These are phyloP conservation scores for Ophiocordyceps camponoti-leonardi DNA, from an alignment of 2,329 filamentous ascomycete species.

Conservation along the genomic window DNA sequence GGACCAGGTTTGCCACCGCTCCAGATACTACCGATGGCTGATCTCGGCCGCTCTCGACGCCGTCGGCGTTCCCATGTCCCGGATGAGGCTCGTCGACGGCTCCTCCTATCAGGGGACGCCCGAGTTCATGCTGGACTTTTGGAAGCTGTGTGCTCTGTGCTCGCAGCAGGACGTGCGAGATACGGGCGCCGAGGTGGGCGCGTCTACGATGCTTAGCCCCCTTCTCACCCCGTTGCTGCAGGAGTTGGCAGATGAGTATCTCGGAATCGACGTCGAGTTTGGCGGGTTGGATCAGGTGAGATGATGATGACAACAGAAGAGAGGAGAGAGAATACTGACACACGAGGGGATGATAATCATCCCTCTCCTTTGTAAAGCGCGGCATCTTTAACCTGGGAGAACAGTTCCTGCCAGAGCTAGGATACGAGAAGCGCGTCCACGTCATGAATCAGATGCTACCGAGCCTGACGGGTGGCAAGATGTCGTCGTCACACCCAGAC, in stretches of 20 bases:
- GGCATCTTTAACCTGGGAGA: slow-evolving; percentile 1
- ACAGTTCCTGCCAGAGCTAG: slow-evolving; percentile 1
- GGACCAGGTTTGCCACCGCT: not conserved
- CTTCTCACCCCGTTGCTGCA: slow-evolving; percentile 1
- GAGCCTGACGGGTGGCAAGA: slow-evolving; percentile 1
- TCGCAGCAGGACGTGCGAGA: not conserved
- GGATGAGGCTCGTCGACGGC: not conserved
- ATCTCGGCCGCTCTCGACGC: not conserved
- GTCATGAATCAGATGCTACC: slow-evolving; percentile 1
- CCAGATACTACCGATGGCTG: not conserved
- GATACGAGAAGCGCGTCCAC: slow-evolving; percentile 1
- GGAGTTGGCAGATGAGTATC: slow-evolving; percentile 1
- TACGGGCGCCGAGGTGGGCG: not conserved
- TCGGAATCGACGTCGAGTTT: slow-evolving; percentile 1
- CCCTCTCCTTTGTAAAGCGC: too few relatives aligned
- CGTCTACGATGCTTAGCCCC: slow-evolving; percentile 1
- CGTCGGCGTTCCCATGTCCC: not conserved
- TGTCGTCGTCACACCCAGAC: slow-evolving; percentile 1
- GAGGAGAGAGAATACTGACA: too few relatives aligned
- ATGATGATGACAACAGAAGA: too few relatives aligned
- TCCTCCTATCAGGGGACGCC: slow-evolving; percentile 1
- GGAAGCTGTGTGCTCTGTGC: slow-evolving; percentile 1
- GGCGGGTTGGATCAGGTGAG: slow-evolving; percentile 1
- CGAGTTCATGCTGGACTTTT: slow-evolving; percentile 1
- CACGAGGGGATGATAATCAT: too few relatives aligned